Conservation (phyloP, 1,284 basidiomycete species). For the Ceratobasidium sp. region DNA sequence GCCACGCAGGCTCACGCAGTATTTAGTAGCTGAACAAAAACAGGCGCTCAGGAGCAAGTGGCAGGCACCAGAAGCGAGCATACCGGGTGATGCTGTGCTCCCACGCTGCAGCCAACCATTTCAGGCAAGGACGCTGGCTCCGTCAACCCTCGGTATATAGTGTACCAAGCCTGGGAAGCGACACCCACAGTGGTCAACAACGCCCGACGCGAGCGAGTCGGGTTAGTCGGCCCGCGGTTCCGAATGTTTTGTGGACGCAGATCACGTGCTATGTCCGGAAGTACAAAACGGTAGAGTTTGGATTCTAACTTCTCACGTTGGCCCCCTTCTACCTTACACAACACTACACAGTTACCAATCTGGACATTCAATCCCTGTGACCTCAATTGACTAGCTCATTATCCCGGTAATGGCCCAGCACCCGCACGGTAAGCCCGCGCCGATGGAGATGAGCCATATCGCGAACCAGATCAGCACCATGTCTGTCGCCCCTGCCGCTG, state of each 20-base stretch:
- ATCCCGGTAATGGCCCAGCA: slow-evolving; percentile 15
- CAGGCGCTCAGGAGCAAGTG: slow-evolving; percentile 12
- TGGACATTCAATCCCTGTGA: slow-evolving; percentile 12
- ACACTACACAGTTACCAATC: slow-evolving; percentile 17
- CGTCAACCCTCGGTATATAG: too few species aligned
- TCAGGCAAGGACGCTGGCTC: background rate
- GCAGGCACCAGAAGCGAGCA: slow-evolving; percentile 4
- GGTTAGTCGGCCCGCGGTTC: slow-evolving; percentile 22
- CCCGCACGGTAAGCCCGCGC: slow-evolving; percentile 6
- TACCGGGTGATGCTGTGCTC: background rate
- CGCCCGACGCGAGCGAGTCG: background rate
- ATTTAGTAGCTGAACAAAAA: slow-evolving; percentile 4
- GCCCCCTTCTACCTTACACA: slow-evolving; percentile 15
- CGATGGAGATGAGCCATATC: slow-evolving; percentile 14
- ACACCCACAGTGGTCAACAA: background rate
- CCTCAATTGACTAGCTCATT: background rate
- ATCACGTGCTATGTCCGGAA: slow-evolving; percentile 14
- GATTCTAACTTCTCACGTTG: slow-evolving; percentile 21
- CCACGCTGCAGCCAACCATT: background rate
- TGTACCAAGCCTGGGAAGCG: too few species aligned
- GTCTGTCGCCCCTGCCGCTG: slow-evolving; percentile 41
- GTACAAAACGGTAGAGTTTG: slow-evolving; percentile 24
- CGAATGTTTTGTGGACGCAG: background rate
- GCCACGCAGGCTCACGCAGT: background rate
- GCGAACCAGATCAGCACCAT: slow-evolving; percentile 33